Percentiles rank a stretch among this genome's conserved stretches.
phyloP scores from a whole-genome alignment of 345 rosid species.

The Gossypioides kirkii region DNA sequence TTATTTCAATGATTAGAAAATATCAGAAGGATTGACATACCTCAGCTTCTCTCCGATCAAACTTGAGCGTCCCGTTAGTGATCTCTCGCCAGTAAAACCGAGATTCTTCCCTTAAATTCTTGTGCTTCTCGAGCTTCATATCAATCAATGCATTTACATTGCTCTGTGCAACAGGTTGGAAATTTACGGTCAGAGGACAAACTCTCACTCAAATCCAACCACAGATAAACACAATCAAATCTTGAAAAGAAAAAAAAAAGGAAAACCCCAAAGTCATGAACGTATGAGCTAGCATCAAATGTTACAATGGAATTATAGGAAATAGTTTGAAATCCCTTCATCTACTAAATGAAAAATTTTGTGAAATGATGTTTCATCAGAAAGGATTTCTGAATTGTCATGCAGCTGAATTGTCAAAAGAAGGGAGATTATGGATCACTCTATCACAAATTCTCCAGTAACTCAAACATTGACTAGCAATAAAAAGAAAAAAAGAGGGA shows the following conservation, averaged over 20 bases:
- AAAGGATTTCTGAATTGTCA: neutral
- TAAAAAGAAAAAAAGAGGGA: too few species aligned
- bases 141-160: slow-evolving; percentile 80
- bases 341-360: neutral
- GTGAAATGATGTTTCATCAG: neutral
- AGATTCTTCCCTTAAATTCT: slow-evolving; percentile 80
- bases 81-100: slow-evolving; percentile 72
- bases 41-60: slow-evolving; percentile 77
- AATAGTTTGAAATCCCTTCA: neutral
- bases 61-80: slow-evolving; percentile 60
- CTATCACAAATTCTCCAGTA: too few species aligned
- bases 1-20: neutral
- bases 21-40: slow-evolving; percentile 28
- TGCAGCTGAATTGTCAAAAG: neutral
- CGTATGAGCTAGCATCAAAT: neutral
- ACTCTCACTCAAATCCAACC: neutral
- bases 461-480: too few species aligned
- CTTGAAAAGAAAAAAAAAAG: neutral
- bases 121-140: slow-evolving; percentile 91
- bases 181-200: neutral
- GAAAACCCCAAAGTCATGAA: neutral
- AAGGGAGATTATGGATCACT: too few species aligned
- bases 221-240: neutral
- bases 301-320: neutral
- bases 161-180: slow-evolving; percentile 41